Evolutionary conservation across 768 basidiomycete genomes (phyloP).

Genomic region (Multifurca ochricompacta): DNA sequence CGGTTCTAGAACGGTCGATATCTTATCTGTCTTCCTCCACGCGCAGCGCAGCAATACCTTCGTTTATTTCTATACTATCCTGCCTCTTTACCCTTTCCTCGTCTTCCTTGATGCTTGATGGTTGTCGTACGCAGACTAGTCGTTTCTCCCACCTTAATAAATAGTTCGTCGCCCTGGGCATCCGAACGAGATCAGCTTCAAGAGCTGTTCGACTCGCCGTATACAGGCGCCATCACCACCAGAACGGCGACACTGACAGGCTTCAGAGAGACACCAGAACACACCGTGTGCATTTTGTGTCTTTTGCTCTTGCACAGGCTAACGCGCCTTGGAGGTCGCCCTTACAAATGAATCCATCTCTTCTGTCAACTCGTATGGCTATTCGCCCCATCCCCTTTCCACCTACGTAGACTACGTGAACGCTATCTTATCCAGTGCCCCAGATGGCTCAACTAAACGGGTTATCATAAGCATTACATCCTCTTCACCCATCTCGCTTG

Average conservation of each 20-base stretch:
- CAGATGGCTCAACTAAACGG: slow-evolving; percentile 40
- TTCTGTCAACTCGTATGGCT: slow-evolving; percentile 83
- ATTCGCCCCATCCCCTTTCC: slow-evolving; percentile 70
- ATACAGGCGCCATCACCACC: slow-evolving; percentile 76
- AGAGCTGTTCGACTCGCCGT: slow-evolving; percentile 54
- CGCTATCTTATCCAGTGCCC: slow-evolving; percentile 35
- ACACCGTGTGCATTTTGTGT: slow-evolving; percentile 42
- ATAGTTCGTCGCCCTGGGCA: slow-evolving; percentile 79
- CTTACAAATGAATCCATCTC: slow-evolving; percentile 44
- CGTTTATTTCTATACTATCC: not conserved
- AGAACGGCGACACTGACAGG: slow-evolving; percentile 68
- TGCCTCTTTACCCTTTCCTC: not conserved
- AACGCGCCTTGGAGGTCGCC: slow-evolving; percentile 41
- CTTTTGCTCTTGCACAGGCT: not conserved
- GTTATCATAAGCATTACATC: slow-evolving; percentile 77
- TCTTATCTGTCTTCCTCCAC: not conserved
- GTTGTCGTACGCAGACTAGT: slow-evolving; percentile 48
- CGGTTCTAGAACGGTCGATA: slow-evolving; percentile 5
- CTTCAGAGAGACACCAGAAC: slow-evolving; percentile 54
- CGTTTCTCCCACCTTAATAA: slow-evolving; percentile 60
- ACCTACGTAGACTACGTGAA: slow-evolving; percentile 58
- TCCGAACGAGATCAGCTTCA: slow-evolving; percentile 57
- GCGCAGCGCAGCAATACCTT: not conserved
- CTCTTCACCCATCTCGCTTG: slow-evolving; percentile 43
- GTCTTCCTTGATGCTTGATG: slow-evolving; percentile 39